Conservation (phyloP, 2,329 filamentous ascomycete genomes). For the Fusarium dlaminii region DNA sequence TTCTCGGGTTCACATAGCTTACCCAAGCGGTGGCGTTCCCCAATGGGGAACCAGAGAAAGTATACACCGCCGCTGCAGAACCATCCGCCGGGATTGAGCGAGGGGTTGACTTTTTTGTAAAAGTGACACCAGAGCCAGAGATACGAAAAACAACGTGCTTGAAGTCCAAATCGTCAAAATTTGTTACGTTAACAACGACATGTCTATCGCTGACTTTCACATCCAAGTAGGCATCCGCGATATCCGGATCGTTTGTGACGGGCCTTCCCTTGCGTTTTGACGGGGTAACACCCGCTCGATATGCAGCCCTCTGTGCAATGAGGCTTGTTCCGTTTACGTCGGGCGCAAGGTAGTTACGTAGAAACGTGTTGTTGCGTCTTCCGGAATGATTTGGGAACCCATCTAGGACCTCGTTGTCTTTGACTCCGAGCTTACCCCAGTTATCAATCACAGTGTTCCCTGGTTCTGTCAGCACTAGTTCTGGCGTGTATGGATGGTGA, state of each 20-base stretch:
- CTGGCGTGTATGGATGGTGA: accelerated
- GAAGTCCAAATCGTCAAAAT: neutral
- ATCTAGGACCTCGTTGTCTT: neutral
- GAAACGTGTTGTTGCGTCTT: neutral
- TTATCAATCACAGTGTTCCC: conserved; percentile 3
- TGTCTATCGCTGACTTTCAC: neutral
- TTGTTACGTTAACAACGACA: neutral
- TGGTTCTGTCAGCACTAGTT: neutral
- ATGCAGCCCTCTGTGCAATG: neutral
- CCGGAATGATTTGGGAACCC: neutral
- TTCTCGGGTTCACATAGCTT: neutral
- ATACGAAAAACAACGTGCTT: neutral
- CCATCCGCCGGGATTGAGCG: neutral
- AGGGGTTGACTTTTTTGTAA: neutral
- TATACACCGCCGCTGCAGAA: neutral
- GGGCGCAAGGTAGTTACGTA: neutral
- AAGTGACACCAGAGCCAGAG: neutral
- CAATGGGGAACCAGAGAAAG: neutral
- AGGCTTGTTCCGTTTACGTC: neutral
- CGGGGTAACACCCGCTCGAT: neutral
- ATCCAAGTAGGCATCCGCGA: neutral
- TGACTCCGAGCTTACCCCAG: conserved; percentile 1
- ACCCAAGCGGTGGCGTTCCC: neutral
- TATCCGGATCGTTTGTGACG: neutral
- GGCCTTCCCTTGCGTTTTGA: neutral